These are phyloP conservation scores for Colletotrichum tropicale DNA, from an alignment of 2,329 filamentous ascomycete species.

Conservation along the genomic window DNA sequence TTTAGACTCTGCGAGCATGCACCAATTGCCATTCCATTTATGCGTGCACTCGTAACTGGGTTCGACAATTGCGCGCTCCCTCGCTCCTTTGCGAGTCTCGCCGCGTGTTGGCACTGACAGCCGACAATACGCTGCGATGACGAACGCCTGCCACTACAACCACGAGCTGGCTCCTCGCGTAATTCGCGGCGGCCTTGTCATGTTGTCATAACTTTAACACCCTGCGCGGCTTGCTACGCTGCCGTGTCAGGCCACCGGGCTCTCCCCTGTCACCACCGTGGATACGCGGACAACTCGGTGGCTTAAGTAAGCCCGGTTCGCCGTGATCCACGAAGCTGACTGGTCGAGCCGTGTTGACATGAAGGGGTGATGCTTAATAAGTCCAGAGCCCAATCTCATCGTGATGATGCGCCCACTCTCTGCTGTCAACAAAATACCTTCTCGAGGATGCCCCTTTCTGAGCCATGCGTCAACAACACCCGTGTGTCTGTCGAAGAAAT, in stretches of 20 bases:
- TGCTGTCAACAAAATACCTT: not conserved
- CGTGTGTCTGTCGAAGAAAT: not conserved
- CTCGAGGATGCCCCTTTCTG: not conserved
- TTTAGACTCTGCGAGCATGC: not conserved
- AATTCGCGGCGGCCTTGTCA: constrained; percentile 14
- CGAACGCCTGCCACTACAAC: not conserved
- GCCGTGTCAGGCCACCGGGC: constrained; percentile 13
- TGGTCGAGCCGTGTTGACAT: not conserved
- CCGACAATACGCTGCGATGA: not conserved
- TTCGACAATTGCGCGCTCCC: not conserved
- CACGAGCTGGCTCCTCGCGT: not conserved
- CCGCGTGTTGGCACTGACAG: not conserved
- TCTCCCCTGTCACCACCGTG: constrained; percentile 3
- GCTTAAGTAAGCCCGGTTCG: constrained; percentile 7
- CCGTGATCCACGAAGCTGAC: not conserved
- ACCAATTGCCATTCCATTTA: not conserved
- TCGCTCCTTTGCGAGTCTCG: not conserved
- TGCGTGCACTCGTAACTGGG: not conserved
- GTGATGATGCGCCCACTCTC: not conserved
- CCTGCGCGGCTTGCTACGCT: constrained; percentile 18
- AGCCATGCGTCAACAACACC: not conserved
- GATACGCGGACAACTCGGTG: constrained; percentile 9
- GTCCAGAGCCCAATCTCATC: not conserved
- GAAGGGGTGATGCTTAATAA: not conserved
- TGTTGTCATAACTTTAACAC: constrained; percentile 15